Evolutionary conservation across 306 rosid genomes (phyloP), one percentile per base, ranked within the genome.

Genomic region (Fragaria vesca): DNA sequence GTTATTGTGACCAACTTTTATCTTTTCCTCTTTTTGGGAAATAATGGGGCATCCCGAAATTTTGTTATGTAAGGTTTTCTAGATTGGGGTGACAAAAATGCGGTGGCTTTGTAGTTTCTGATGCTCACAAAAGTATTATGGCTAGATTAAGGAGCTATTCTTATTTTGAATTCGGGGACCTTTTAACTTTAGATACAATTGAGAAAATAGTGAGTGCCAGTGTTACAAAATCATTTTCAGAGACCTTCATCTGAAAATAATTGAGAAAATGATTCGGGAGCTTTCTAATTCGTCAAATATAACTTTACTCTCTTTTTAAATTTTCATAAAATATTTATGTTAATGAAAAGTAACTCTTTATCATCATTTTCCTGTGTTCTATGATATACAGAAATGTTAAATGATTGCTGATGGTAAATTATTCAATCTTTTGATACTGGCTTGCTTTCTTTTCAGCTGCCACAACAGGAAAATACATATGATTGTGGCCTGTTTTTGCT

Each of bases 401-500:
- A 40, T 21, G 47, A 21, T 42, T 38, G 6, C 45, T 54, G 75
- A 66, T 68, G 20, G 3, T 67, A 51, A 26, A 5, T 40, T 80
- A 8, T 65, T 65, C 17, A 43, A 65, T 38, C 38, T 12, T 73
- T 42, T 78, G 71, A 71, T 66, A 40, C 66, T 55, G 73, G 76
- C 81, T 52, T 61, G 42, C 75, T 21, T 74, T 77, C 63, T 55
- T 77, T 87, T 66, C 96, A 94, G 98, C 83, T 94, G 76, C 98
- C 98, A 1, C 98, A 92, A 75, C 98, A 94, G 83, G 97, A 92
- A 84, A 94, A 94, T 84, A 92, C 94, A 45, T 94, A 67, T 76
- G 97, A 94, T 81, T 94, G 98, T 28, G 98, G 98, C 74, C 88
- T 94, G 74, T 94, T 94, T 85, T 81, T 94, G 81, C 98, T 94